A percentile compares a stretch with the other conserved stretches of the same genome.
Conservation (phyloP, 192 early-diverging fungal genomes). For the Backusella psychrophila region DNA sequence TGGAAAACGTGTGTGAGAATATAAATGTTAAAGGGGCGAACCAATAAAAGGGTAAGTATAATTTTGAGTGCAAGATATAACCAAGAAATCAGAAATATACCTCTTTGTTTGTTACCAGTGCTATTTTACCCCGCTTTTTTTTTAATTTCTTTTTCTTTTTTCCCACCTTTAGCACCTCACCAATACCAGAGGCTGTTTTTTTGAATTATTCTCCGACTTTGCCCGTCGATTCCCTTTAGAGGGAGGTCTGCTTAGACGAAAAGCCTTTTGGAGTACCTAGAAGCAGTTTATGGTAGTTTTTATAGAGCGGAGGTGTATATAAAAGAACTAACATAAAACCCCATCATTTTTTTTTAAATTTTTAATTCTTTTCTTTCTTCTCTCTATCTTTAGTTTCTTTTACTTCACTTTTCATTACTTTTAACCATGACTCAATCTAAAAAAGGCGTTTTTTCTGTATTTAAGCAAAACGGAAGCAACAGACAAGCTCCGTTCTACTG, state of each 20-base stretch:
- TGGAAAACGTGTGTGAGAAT: constrained; percentile 5
- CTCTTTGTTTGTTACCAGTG: constrained; percentile 7
- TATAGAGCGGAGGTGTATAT: constrained; percentile 3
- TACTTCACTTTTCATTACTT: background rate
- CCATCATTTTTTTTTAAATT: constrained; percentile 2
- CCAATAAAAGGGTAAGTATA: background rate
- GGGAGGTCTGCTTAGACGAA: background rate
- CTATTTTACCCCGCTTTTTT: constrained; percentile 6
- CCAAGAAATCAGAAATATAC: constrained; percentile 2
- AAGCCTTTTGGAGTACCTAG: constrained; percentile 8
- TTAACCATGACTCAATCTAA: background rate
- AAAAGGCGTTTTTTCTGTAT: constrained; percentile 10
- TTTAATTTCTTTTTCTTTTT: background rate
- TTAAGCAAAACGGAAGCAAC: constrained; percentile 16
- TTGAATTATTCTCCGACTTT: constrained; percentile 3
- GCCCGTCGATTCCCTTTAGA: constrained; percentile 5
- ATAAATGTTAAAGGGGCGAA: background rate
- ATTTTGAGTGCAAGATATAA: background rate
- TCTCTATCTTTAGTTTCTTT: background rate
- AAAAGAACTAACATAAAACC: background rate
- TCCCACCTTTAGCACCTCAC: constrained; percentile 5
- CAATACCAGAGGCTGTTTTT: background rate
- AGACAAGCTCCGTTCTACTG: constrained; percentile 8
- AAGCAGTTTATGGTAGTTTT: constrained; percentile 7
- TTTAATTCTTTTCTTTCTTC: background rate